Evolutionary conservation across 2,329 filamentous ascomycete genomes (phyloP).

Genomic region (Exophiala lecanii-corni): DNA sequence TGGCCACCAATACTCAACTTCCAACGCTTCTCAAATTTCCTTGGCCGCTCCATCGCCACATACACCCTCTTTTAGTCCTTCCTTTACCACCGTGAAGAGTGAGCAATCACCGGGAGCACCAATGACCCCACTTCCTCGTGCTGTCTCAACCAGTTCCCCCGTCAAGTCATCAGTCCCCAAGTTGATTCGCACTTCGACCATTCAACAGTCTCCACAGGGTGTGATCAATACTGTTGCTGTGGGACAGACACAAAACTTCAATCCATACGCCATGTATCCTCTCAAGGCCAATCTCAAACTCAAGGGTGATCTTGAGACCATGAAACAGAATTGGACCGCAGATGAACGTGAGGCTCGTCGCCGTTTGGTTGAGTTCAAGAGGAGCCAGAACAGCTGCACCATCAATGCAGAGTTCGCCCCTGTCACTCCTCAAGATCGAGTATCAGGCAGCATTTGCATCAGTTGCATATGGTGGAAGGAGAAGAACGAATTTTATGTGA

Average conservation of each 20-base stretch:
- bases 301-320: constrained; percentile 74
- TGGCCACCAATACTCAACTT: constrained; percentile 40
- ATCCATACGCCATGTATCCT: constrained; percentile 75
- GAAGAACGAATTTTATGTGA: constrained; percentile 85
- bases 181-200: constrained; percentile 63
- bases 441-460: constrained; percentile 82
- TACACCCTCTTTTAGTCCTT: constrained; percentile 44
- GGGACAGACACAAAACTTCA: constrained; percentile 50
- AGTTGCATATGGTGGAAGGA: constrained; percentile 98
- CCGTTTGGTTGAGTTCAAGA: constrained; percentile 82
- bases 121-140: constrained; percentile 33
- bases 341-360: constrained; percentile 77
- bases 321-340: constrained; percentile 76
- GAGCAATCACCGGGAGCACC: constrained; percentile 42
- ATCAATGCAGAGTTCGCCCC: constrained; percentile 76
- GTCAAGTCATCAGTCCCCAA: constrained; percentile 49
- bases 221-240: constrained; percentile 40
- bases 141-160: constrained; percentile 43
- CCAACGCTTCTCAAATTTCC: constrained; percentile 38
- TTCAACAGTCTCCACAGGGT: constrained; percentile 52
- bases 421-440: constrained; percentile 72
- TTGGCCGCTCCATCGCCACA: constrained; percentile 48
- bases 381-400: constrained; percentile 74
- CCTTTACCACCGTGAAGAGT: constrained; percentile 44
- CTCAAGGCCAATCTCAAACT: constrained; percentile 78